phyloP scores from a whole-genome alignment of 163 green algal species.

The Smithsoniella earleae region DNA sequence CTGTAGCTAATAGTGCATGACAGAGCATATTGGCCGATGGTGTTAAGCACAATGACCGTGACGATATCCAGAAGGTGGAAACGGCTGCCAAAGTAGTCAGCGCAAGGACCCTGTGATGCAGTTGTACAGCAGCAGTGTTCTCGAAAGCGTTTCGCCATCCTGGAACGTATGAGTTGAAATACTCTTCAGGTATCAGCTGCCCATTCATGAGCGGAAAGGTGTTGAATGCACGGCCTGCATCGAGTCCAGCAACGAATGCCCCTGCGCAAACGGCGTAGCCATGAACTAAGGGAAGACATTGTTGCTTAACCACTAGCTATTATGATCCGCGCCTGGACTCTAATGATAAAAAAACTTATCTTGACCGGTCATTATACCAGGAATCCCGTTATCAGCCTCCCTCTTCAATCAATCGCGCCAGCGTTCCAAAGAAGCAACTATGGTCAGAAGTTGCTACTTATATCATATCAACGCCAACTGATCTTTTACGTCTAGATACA shows the following conservation, averaged over 20 bases:
- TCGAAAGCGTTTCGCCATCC: slow-evolving; percentile 81
- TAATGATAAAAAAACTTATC: no score
- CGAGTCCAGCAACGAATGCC: slow-evolving; percentile 70
- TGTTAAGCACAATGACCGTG: slow-evolving; percentile 14
- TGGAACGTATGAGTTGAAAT: slow-evolving; percentile 48
- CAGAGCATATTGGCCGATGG: not conserved
- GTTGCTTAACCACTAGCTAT: no score
- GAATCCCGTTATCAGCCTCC: no score
- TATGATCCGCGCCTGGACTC: no score
- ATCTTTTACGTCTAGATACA: no score
- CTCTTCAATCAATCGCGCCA: no score
- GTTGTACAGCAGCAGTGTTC: slow-evolving; percentile 92
- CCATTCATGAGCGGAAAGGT: slow-evolving; percentile 92
- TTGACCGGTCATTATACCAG: no score
- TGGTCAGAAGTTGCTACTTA: no score
- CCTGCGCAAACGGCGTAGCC: no score
- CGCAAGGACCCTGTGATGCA: slow-evolving; percentile 72
- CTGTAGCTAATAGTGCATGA: not conserved
- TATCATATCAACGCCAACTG: no score
- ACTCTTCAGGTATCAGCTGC: slow-evolving; percentile 74
- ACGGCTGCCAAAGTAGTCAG: slow-evolving; percentile 60
- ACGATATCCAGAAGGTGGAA: slow-evolving; percentile 38
- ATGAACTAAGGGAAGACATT: no score
- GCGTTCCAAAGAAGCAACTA: no score
- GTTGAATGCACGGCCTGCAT: slow-evolving; percentile 95